Base-by-base conservation (phyloP, 2,329 filamentous ascomycete species). In the Apiospora koreana region DNA sequence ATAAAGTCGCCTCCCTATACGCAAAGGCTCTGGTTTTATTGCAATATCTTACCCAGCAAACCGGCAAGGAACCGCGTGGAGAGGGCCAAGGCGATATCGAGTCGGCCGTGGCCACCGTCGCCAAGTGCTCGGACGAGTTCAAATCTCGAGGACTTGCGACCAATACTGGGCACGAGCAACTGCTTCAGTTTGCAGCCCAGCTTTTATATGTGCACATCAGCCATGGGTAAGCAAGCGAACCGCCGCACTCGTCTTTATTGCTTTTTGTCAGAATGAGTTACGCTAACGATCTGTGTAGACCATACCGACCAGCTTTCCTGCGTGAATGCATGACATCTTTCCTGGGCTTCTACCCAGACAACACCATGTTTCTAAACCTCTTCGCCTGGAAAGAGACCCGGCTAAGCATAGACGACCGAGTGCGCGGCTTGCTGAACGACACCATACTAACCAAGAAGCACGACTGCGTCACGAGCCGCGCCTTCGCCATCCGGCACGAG, bases 371-470 rank as follows among this genome's bases (percentile, higher is more conserved):
- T 72, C 85, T 97, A 1, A 84, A 87, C 1, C 82, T 96, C 0
- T 92, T 92, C 73, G 87, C 90, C n/a, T 93, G 91, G 84, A 91
- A 93, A 72, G 91, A 95, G 77, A 85, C 89, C 1, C 88, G 91
- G 9, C 88, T 94, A 58, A 88, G 91, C 31, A 86, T 96, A 69
- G 88, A 94, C 72, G 93, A 97, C 74, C 92, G 93, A 23, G 88
- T 97, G 25, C 89, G 93, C n/a, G 84, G 87, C 7, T 81, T 93
- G 10, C 82, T 95, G 14, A 81, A 86, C 25, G 84, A 86, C 77
- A 86, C 86, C 76, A 80, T 89, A 0, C 79, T 87, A 2, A 73
- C 78, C 7, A 46, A 43, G 10, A 10, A 71, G 8, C 79, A 83
- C 68, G 85, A 87, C 75, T 80, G 81, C 50, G 72, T 86, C 16